Conservation (phyloP, 108 stramenopile genomes). For the Nitzschia sp. region DNA sequence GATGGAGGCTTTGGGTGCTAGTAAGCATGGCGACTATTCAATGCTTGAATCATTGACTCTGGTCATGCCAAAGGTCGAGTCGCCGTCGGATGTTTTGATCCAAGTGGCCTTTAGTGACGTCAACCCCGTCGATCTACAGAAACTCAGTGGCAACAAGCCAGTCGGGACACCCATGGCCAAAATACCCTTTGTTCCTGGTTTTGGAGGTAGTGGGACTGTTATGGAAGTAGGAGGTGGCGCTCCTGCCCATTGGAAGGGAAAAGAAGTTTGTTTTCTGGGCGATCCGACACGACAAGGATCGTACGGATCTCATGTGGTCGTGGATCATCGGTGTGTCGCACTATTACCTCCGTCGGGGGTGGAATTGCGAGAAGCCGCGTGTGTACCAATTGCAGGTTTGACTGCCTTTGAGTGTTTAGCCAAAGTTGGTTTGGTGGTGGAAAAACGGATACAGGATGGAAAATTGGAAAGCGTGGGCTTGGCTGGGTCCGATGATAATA, state of each 20-base stretch:
- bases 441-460: not conserved
- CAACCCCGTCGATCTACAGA: conserved; percentile 63
- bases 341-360: conserved; percentile 28
- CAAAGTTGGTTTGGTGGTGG: conserved; percentile 33
- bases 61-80: not conserved
- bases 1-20: conserved; percentile 28
- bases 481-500: not conserved
- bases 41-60: conserved; percentile 1
- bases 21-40: conserved; percentile 9
- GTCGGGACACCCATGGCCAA: not conserved
- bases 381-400: conserved; percentile 47
- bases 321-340: conserved; percentile 38
- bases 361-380: conserved; percentile 29
- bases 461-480: conserved; percentile 2
- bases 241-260: conserved; percentile 10
- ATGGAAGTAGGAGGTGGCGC: conserved; percentile 12
- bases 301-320: conserved; percentile 44
- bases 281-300: conserved; percentile 45
- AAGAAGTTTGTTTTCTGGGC: conserved; percentile 39
- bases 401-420: conserved; percentile 52
- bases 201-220: conserved; percentile 46
- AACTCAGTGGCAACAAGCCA: conserved; percentile 20
- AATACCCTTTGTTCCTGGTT: conserved; percentile 45
- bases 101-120: conserved; percentile 41
- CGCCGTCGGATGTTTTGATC: conserved; percentile 37